These are phyloP conservation scores for Chaetoceros tenuissimus DNA, from an alignment of 108 stramenopile species.

Conservation along the genomic window DNA sequence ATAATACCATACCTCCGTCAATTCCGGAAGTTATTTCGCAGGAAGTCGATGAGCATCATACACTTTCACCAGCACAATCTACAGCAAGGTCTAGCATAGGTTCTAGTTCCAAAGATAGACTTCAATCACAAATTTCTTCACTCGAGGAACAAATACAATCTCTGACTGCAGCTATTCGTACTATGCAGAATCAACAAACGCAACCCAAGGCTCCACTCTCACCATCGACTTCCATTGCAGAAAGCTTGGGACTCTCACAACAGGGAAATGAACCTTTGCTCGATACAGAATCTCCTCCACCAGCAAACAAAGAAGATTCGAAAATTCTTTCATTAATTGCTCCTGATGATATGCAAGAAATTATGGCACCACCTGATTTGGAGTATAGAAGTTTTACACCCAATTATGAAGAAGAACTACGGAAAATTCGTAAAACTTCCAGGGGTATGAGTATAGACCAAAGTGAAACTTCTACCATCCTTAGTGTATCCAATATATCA, in stretches of 20 bases:
- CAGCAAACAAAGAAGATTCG: not conserved
- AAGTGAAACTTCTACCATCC: not conserved
- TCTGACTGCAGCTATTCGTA: not conserved
- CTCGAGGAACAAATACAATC: not conserved
- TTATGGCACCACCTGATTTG: conserved; percentile 2
- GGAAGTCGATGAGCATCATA: too few species aligned
- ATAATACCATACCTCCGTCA: too few species aligned
- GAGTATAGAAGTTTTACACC: conserved; percentile 1
- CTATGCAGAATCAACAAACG: not conserved
- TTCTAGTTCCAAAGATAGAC: not conserved
- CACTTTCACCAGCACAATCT: too few species aligned
- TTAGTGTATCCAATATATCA: not conserved
- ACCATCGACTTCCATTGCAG: too few species aligned
- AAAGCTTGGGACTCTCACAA: too few species aligned
- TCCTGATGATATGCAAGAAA: too few species aligned
- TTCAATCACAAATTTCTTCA: not conserved
- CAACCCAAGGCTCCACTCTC: too few species aligned
- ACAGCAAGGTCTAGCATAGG: not conserved
- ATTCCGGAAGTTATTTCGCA: too few species aligned
- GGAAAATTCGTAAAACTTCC: not conserved
- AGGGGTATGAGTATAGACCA: not conserved
- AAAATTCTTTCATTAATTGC: not conserved
- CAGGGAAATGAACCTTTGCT: too few species aligned
- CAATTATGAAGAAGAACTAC: not conserved
- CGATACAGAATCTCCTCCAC: too few species aligned